phyloP scores from a whole-genome alignment of 306 rosid genomes.

The Lathyrus sativus region DNA sequence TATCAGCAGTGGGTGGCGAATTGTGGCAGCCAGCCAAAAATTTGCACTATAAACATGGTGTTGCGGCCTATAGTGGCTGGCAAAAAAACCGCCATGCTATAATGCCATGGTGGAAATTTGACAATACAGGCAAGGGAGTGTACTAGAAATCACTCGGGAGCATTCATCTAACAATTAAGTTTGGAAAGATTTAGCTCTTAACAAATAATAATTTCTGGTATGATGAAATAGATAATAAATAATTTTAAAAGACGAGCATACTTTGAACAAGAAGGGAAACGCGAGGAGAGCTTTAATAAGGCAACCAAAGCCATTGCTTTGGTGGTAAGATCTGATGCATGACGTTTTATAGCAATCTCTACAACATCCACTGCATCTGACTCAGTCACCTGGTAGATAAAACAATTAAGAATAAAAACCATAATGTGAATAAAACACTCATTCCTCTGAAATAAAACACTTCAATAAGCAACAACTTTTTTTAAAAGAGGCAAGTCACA shows the following conservation, averaged over 20 bases:
- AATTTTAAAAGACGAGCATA: conserved; percentile 45
- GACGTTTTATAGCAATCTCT: conserved; percentile 74
- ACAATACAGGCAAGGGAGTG: neutral
- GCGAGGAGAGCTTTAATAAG: conserved; percentile 89
- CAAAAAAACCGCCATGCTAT: neutral
- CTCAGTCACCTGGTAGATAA: conserved; percentile 76
- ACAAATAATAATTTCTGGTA: conserved; percentile 30
- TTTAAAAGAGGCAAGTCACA: conserved; percentile 24
- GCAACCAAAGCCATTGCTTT: conserved; percentile 92
- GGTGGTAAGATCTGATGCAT: conserved; percentile 74
- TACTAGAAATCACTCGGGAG: neutral
- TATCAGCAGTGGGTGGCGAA: neutral
- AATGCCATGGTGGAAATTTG: neutral
- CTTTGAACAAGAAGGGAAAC: conserved; percentile 96
- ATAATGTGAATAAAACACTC: neutral
- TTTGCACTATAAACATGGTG: neutral
- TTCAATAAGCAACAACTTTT: conserved; percentile 22
- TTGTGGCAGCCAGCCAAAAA: neutral
- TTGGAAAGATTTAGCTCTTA: neutral
- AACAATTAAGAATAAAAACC: conserved; percentile 14
- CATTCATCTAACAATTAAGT: conserved; percentile 8
- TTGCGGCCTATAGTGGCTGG: neutral
- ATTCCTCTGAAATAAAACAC: conserved; percentile 34
- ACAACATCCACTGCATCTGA: conserved; percentile 78
- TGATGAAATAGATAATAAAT: conserved; percentile 20